Base-by-base conservation (phyloP, 805 yeast species). In the Metschnikowia rubicola region DNA sequence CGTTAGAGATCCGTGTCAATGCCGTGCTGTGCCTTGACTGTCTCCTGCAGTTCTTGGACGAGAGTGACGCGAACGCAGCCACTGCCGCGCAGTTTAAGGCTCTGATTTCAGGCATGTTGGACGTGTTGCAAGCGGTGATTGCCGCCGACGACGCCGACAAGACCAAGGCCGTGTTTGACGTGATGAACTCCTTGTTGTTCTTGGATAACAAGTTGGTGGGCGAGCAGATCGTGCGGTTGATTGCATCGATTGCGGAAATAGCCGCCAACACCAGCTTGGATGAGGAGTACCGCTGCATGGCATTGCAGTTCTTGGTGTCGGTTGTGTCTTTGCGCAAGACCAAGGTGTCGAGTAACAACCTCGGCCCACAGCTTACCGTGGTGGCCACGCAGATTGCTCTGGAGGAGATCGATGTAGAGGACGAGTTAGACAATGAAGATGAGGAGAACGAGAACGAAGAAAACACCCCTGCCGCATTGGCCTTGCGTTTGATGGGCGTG, bases 381-480 rank as follows among this genome's bases (percentile, higher is more conserved):
- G 77, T 86, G 52, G 92, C 94, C 47, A 72, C 88, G 49, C 77
- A 79, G 57, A 82, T 92, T 53, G 85, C 94, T 21, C 77, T 90
- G 53, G 96, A 88, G 68, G 82, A 79, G 58, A 66, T 70, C 43
- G 95, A 86, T 58, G 81, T 84, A 46, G 94, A 86, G 55, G 85
- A 81, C 38, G 92, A 86, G 63, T 75, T 86, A 54, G 81, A 81
- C 53, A 83, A 80, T 50, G 92, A 86, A 60, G 91, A 86, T 53
- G 96, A 88, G 63, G 95, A 90, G 59, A 92, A 88, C 57, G 97
- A 90, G 67, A 90, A 88, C 62, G 97, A 90, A 70, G 98, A 92
- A 68, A 86, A 82, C 60, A 78, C 83, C 46, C 95, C 96, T 47
- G 68, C 83, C 37, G 67, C 85, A 42, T 77, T 89, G 55, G 96